These are phyloP conservation scores for Neurospora sublineolata DNA, from an alignment of 495 filamentous ascomycete species.

Conservation along the genomic window DNA sequence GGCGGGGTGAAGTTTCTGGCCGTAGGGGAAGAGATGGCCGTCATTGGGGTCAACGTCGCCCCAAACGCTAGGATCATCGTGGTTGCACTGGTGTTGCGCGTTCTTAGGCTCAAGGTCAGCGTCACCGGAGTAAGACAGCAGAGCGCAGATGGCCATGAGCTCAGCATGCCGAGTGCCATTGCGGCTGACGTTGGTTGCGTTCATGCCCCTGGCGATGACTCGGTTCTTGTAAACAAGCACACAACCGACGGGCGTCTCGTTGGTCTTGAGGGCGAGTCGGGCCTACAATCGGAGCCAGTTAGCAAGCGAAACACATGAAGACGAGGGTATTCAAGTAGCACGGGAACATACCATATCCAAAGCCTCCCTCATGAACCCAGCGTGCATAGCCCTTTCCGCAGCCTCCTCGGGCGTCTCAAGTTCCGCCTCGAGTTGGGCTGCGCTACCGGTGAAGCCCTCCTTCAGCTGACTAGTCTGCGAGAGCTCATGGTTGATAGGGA, in stretches of 20 bases:
- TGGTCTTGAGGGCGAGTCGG: slow-evolving; percentile 61
- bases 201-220: slow-evolving; percentile 82
- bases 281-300: slow-evolving; percentile 39
- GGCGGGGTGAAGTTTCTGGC: slow-evolving; percentile 36
- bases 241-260: slow-evolving; percentile 94
- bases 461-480: slow-evolving; percentile 20
- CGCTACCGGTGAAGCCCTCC: slow-evolving; percentile 5
- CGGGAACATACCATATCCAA: slow-evolving; percentile 48
- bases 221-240: slow-evolving; percentile 67
- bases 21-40: slow-evolving; percentile 38
- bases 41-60: slow-evolving; percentile 33
- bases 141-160: slow-evolving; percentile 66
- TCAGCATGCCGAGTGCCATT: slow-evolving; percentile 92
- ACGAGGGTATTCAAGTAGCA: neutral
- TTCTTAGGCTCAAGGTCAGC: slow-evolving; percentile 8
- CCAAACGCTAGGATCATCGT: slow-evolving; percentile 17
- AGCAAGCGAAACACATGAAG: neutral
- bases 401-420: slow-evolving; percentile 18
- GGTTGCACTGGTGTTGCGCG: neutral
- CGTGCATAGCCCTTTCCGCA: slow-evolving; percentile 32
- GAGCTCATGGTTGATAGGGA: slow-evolving; percentile 8
- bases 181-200: slow-evolving; percentile 80
- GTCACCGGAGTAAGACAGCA: slow-evolving; percentile 24
- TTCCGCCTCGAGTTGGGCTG: slow-evolving; percentile 3
- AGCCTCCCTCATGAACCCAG: slow-evolving; percentile 59